Base-by-base conservation (phyloP, 345 rosid genomes). In the Ceriops decandra region DNA sequence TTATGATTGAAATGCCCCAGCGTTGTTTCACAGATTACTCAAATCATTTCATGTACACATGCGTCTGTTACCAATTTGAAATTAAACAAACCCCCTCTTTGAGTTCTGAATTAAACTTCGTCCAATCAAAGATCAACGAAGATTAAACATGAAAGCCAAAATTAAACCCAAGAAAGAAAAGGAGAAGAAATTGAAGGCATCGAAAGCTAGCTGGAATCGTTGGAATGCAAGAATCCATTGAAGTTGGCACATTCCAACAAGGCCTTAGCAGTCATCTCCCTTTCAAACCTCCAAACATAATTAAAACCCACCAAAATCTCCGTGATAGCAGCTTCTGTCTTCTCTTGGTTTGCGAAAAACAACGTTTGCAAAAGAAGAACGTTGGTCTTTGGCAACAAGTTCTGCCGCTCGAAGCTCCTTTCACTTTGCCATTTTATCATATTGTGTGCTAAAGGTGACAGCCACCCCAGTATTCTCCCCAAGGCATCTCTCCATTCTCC, bases 401-500 rank as follows among this genome's bases (percentile, higher is more conserved):
- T 83, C 65, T 85, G 89, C 79, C 84, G 98, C 82, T 88, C 98
- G 42, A 90, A 88, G 85, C 96, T 95, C 79, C 99, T 86, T 70
- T 90, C 99, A 26, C 86, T 87, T 65, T 95, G 99, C 98, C 99
- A 95, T 79, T 84, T 90, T 16, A 95, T 92, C 99, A 88, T 95
- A 57, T 92, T 92, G 67, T 95, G 98, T 1, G 96, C 99, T 68
- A 95, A 62, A 2, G 97, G 99, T 7, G 96, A 83, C 68, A 95
- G 54, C 99, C 99, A 95, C 26, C 80, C 76, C 74, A 92, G 77
- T 28, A 95, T 90, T 81, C 89, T 76, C 53, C 87, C 87, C 60
- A 90, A 58, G 16, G 99, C 99, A 0, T 85, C 83, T 62, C 77
- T 85, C 99, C 99, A 95, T 68, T 90, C 96, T 19, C 81, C 82